Conservation (phyloP, 768 basidiomycete species). For the Chalciporus piperatus region DNA sequence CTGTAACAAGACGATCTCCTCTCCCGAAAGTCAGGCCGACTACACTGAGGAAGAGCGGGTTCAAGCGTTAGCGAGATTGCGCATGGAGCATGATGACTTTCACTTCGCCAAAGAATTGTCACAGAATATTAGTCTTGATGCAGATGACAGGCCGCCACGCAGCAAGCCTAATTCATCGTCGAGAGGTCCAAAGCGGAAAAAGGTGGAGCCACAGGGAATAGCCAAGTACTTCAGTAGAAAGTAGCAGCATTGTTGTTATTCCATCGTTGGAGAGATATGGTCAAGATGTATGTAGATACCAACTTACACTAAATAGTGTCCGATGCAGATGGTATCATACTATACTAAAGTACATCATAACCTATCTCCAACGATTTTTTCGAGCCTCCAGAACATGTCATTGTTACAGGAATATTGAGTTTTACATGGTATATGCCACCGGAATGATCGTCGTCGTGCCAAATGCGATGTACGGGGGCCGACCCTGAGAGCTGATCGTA, state of each 20-base stretch:
- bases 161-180: conserved; percentile 9
- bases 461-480: too few relatives aligned
- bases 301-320: too few relatives aligned
- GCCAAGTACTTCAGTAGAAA: conserved; percentile 45
- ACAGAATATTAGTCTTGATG: conserved; percentile 31
- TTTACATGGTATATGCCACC: too few relatives aligned
- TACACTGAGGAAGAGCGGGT: conserved; percentile 25
- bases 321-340: too few relatives aligned
- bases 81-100: conserved; percentile 82
- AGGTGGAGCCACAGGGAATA: conserved; percentile 38
- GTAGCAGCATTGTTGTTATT: conserved; percentile 12
- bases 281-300: not conserved
- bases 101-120: conserved; percentile 84
- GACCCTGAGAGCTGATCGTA: too few relatives aligned
- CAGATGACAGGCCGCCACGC: not conserved
- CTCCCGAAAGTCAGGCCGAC: conserved; percentile 23
- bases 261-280: not conserved
- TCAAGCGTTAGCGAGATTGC: conserved; percentile 41
- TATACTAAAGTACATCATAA: too few relatives aligned
- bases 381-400: too few relatives aligned
- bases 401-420: too few relatives aligned
- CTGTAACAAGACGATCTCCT: conserved; percentile 48
- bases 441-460: too few relatives aligned
- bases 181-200: conserved; percentile 30
- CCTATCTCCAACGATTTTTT: too few relatives aligned